Evolutionary conservation across 371 early-diverging fungal species (phyloP).

Genomic region (Funneliformis caledonium): DNA sequence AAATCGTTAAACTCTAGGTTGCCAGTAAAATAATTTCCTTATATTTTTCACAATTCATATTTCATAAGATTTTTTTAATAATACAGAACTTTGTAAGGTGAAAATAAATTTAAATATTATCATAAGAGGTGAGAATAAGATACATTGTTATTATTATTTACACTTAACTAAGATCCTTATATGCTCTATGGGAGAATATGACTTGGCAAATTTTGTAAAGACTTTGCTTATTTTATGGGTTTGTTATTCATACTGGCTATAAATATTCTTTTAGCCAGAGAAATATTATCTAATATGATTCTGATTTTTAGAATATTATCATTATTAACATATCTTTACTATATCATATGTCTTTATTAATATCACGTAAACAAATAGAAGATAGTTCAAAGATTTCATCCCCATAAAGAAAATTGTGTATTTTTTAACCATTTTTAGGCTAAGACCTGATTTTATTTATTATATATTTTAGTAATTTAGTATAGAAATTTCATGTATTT

Average conservation of each 20-base stretch:
- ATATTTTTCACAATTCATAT: too few relatives aligned
- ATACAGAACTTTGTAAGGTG: neutral
- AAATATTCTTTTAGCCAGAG: too few relatives aligned
- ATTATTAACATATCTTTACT: slow-evolving; percentile 28
- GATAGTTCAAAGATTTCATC: neutral
- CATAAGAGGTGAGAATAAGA: neutral
- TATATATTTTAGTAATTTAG: too few relatives aligned
- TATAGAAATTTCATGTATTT: too few relatives aligned
- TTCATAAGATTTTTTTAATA: too few relatives aligned
- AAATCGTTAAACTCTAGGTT: slow-evolving; percentile 4
- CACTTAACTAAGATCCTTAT: neutral
- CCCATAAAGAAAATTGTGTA: too few relatives aligned
- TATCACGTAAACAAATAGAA: neutral
- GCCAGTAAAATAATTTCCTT: neutral
- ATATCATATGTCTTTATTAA: neutral
- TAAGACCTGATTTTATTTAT: too few relatives aligned
- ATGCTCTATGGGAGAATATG: neutral
- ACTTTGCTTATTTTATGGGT: too few relatives aligned
- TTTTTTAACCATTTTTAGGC: too few relatives aligned
- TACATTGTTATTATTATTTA: slow-evolving; percentile 1
- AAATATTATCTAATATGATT: too few relatives aligned
- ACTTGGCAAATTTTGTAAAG: too few relatives aligned
- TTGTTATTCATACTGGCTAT: too few relatives aligned
- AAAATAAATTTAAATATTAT: slow-evolving; percentile 8
- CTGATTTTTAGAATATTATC: slow-evolving; percentile 1